Conservation (phyloP, 2,329 filamentous ascomycete genomes). For the Aspergillus oerlinghausenensis region DNA sequence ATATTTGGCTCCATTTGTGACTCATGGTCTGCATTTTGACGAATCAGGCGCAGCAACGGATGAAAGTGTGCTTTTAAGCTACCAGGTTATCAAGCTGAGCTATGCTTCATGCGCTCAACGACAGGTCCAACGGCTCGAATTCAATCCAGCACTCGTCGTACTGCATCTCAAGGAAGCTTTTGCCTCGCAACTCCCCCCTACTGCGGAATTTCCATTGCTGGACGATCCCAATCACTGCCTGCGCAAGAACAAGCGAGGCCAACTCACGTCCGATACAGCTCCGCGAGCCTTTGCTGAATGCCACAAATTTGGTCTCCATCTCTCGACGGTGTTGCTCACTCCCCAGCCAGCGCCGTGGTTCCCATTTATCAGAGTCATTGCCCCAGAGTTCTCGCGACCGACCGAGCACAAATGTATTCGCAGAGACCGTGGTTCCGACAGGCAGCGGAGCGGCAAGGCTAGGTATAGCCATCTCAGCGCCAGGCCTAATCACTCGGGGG, state of each 20-base stretch:
- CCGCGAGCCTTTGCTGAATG: constrained; percentile 16
- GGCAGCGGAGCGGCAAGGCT: constrained; percentile 9
- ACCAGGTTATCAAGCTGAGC: neutral
- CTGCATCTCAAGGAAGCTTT: constrained; percentile 16
- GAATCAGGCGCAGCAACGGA: neutral
- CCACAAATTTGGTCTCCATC: constrained; percentile 13
- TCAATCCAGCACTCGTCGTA: constrained; percentile 14
- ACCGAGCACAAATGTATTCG: constrained; percentile 15
- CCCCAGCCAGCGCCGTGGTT: constrained; percentile 15
- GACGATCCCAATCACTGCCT: constrained; percentile 8
- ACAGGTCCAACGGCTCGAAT: neutral
- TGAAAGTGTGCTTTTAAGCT: neutral
- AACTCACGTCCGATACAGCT: constrained; percentile 15
- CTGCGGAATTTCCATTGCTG: constrained; percentile 9
- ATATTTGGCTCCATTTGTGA: neutral
- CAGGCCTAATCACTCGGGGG: constrained; percentile 13
- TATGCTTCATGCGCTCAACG: neutral
- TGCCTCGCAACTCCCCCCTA: constrained; percentile 8
- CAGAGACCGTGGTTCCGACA: constrained; percentile 15
- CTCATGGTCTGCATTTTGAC: neutral
- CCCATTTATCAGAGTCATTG: constrained; percentile 11
- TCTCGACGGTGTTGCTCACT: constrained; percentile 8
- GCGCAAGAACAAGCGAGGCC: constrained; percentile 11
- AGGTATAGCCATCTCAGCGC: constrained; percentile 12
- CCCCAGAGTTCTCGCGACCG: constrained; percentile 16